These are phyloP conservation scores for Trametes polyzona DNA, from an alignment of 1,284 basidiomycete species.

Conservation along the genomic window DNA sequence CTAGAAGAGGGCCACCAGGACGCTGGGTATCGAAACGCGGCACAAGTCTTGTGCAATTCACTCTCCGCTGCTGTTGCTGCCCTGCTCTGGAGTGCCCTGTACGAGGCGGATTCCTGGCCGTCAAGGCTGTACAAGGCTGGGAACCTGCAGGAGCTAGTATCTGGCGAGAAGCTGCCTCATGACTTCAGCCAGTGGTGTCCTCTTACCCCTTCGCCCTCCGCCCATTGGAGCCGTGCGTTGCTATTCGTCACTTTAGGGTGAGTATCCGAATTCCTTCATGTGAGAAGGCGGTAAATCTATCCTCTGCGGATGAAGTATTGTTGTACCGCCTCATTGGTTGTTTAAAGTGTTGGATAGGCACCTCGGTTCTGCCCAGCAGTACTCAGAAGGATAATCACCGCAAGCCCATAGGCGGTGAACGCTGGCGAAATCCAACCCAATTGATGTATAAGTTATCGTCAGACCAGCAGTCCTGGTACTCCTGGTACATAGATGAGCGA, in stretches of 20 bases:
- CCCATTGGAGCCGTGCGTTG: constrained; percentile 60
- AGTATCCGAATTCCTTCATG: constrained; percentile 29
- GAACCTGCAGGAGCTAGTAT: constrained; percentile 4
- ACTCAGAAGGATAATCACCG: too few species aligned
- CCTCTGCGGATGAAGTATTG: too few species aligned
- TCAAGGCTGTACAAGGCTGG: constrained; percentile 22
- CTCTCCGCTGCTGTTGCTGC: constrained; percentile 70
- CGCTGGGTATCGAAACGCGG: constrained; percentile 70
- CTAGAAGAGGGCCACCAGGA: constrained; percentile 82
- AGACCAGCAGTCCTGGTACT: too few species aligned
- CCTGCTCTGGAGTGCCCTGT: constrained; percentile 65
- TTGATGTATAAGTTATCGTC: too few species aligned
- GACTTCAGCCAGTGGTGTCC: constrained; percentile 57
- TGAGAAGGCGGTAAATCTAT: too few species aligned
- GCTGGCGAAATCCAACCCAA: too few species aligned
- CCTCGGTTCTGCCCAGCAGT: too few species aligned
- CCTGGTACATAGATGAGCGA: too few species aligned
- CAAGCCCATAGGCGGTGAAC: too few species aligned
- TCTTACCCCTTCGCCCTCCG: constrained; percentile 41
- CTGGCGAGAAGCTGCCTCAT: constrained; percentile 26
- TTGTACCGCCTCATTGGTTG: too few species aligned
- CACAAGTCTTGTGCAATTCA: constrained; percentile 85
- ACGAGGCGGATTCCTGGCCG: constrained; percentile 44
- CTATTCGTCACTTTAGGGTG: constrained; percentile 75
- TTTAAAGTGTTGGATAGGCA: too few species aligned